Evolutionary conservation across 2,329 filamentous ascomycete species (phyloP).

Genomic region (Aureobasidium uvarum): DNA sequence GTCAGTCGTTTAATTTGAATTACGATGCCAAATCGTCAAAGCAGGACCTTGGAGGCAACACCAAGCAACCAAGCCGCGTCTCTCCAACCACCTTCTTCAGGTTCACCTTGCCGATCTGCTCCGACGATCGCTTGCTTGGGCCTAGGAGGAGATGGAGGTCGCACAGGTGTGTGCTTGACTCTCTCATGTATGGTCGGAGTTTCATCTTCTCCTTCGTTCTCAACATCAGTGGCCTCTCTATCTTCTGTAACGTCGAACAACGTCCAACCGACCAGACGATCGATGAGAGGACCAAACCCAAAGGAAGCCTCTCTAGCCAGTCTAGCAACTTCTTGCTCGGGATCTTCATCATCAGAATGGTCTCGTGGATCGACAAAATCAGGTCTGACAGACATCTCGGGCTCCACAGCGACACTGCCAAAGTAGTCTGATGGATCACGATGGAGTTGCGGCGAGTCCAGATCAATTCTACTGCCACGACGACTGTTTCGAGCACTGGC

Average conservation of each 20-base stretch:
- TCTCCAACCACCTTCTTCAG: slow-evolving; percentile 53
- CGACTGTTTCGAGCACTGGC: slow-evolving; percentile 25
- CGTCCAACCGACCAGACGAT: slow-evolving; percentile 58
- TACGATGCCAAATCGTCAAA: slow-evolving; percentile 24
- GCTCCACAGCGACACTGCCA: background rate
- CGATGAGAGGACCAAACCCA: slow-evolving; percentile 54
- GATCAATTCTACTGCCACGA: slow-evolving; percentile 16
- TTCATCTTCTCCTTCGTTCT: slow-evolving; percentile 35
- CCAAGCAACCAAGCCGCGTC: slow-evolving; percentile 60
- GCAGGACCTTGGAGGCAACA: slow-evolving; percentile 49
- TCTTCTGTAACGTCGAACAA: slow-evolving; percentile 56
- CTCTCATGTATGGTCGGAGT: slow-evolving; percentile 5
- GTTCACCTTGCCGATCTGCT: slow-evolving; percentile 31
- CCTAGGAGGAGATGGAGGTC: slow-evolving; percentile 31
- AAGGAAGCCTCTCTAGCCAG: slow-evolving; percentile 32
- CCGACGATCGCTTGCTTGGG: background rate
- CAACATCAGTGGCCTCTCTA: slow-evolving; percentile 40
- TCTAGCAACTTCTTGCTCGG: slow-evolving; percentile 34
- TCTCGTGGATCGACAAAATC: slow-evolving; percentile 41
- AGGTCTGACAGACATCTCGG: background rate
- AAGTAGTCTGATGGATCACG: slow-evolving; percentile 8
- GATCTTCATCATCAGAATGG: slow-evolving; percentile 33
- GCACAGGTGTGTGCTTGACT: slow-evolving; percentile 5
- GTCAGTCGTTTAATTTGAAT: background rate
- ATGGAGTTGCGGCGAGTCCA: background rate